Conservation (phyloP, 768 basidiomycete species). For the Pisolithus marmoratus region DNA sequence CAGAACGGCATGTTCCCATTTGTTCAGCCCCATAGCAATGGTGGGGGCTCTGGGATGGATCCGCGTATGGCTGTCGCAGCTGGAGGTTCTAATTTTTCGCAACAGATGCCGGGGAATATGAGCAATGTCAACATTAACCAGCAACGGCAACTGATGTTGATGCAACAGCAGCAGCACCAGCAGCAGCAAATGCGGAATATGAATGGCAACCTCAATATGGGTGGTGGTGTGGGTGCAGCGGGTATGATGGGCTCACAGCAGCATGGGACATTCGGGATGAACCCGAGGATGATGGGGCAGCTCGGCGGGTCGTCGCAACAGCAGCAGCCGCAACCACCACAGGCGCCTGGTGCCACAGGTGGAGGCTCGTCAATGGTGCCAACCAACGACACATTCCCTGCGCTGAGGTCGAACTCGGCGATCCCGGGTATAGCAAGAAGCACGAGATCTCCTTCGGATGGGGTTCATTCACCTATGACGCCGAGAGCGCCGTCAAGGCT, state of each 20-base stretch:
- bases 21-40: conserved; percentile 13
- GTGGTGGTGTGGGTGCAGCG: conserved; percentile 4
- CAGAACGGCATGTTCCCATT: conserved; percentile 30
- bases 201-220: conserved; percentile 21
- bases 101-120: conserved; percentile 26
- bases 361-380: conserved; percentile 42
- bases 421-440: conserved; percentile 75
- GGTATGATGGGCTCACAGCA: conserved; percentile 32
- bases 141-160: conserved; percentile 42
- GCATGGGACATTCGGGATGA: conserved; percentile 28
- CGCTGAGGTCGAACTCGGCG: conserved; percentile 50
- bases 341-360: conserved; percentile 13
- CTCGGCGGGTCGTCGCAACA: conserved; percentile 27
- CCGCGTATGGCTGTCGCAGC: conserved; percentile 19
- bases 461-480: conserved; percentile 39
- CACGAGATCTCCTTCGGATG: conserved; percentile 70
- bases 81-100: conserved; percentile 19
- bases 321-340: background rate
- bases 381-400: conserved; percentile 39
- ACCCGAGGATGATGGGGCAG: conserved; percentile 40
- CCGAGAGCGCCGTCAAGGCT: conserved; percentile 32
- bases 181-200: conserved; percentile 22
- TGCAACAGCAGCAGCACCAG: conserved; percentile 33
- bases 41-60: conserved; percentile 21
- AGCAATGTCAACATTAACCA: conserved; percentile 28